Evolutionary conservation across 2,329 filamentous ascomycete genomes (phyloP), one percentile per base, ranked within the genome.

Genomic region (Davidsoniella eucalypti): DNA sequence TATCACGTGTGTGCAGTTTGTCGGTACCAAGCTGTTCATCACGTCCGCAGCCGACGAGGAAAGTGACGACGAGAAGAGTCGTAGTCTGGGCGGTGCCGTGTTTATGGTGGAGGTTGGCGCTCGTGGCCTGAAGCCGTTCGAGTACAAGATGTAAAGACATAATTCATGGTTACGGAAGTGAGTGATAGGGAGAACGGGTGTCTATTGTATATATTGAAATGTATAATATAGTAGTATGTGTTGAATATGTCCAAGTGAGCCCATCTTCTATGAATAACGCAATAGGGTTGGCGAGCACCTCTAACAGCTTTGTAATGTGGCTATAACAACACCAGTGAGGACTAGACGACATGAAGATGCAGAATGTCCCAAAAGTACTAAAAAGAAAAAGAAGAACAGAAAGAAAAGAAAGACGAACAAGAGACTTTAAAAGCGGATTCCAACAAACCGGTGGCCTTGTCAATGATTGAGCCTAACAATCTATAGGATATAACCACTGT

Each of bases 1-100:
- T 64, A 76, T 86, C 55, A 92, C 86, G 6, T 94, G 87, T 65
- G 78, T 82, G 17, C 78, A 81, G 55, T 90, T 95, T 61, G 78
- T 80, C 36, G 87, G 84, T 7, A 78, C 71, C 1, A 72, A 78
- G 59, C 68, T 95, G 52, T 83, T 82, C 64, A 83, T 94, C 60
- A 94, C 87, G 17, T 84, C 78, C 50, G 86, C 86, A 4, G 67
- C 63, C 33, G 78, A 81, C 60, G 79, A 84, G 54, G 72, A 78
- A 55, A 72, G 73, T 7, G 78, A 80, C 43, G 72, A 77, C 56
- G 74, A 76, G 5, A 68, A 73, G 60, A 82, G 78, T 58, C 71
- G 71, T 58, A 53, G 48, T 40, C 73, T 76, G 54, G 77, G 80
- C 33, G 87, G 88, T 2, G 80, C 74, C 23, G 60, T 92, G 54